Evolutionary conservation across 169 alveolate species (phyloP).

Genomic region (Plasmodium reichenowi): DNA sequence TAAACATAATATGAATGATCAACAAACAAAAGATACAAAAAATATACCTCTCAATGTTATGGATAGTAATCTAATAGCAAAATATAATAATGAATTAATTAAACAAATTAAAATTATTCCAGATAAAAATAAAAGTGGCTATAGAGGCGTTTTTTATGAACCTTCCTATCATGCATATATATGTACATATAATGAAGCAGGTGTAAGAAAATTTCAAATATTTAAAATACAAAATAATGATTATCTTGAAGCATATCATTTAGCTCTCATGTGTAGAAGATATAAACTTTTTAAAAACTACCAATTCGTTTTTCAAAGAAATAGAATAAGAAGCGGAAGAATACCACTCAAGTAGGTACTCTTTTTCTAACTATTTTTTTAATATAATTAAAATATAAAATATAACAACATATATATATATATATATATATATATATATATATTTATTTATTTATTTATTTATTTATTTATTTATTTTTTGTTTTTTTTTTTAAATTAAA

Average conservation of each 20-base stretch:
- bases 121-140: constrained; percentile 85
- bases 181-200: constrained; percentile 81
- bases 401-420: not conserved
- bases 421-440: too few species aligned
- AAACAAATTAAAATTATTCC: constrained; percentile 80
- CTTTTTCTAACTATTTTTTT: not conserved
- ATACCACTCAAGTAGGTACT: constrained; percentile 76
- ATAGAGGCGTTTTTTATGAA: constrained; percentile 85
- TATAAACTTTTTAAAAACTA: constrained; percentile 80
- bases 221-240: constrained; percentile 80
- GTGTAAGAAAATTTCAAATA: constrained; percentile 81
- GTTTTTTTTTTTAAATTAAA: not conserved
- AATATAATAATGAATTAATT: constrained; percentile 71
- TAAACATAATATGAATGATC: constrained; percentile 35
- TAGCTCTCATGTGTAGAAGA: constrained; percentile 83
- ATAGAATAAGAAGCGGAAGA: constrained; percentile 80
- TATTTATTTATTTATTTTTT: too few species aligned
- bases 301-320: constrained; percentile 83
- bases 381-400: not conserved
- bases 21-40: constrained; percentile 2
- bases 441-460: too few species aligned
- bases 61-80: constrained; percentile 36
- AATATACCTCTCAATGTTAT: constrained; percentile 19
- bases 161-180: constrained; percentile 79
- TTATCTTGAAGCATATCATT: constrained; percentile 80